A percentile compares a stretch with the other conserved stretches of the same genome.
phyloP scores from a whole-genome alignment of 139 green algal genomes.

The Tetradesmus obliquus region DNA sequence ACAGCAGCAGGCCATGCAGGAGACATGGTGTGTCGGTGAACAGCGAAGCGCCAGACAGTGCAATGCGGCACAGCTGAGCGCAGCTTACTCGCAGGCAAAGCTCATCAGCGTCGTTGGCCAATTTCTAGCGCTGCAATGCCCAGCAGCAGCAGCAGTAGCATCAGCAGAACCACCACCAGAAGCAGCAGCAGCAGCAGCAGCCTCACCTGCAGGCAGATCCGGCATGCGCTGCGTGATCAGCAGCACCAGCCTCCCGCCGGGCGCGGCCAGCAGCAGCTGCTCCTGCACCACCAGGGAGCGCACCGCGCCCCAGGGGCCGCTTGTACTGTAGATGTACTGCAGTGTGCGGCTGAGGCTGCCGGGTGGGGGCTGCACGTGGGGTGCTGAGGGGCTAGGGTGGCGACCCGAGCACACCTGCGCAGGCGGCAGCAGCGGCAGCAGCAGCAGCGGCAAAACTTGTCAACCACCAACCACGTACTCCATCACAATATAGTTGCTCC shows the following conservation, averaged over 20 bases:
- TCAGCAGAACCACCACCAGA: background rate
- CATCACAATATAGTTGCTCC: too few species aligned
- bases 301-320: background rate
- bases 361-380: background rate
- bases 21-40: too few species aligned
- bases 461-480: too few species aligned
- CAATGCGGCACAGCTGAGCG: too few species aligned
- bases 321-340: conserved; percentile 27
- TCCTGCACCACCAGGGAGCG: conserved; percentile 27
- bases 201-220: conserved; percentile 27
- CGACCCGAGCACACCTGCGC: background rate
- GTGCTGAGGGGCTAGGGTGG: background rate
- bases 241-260: background rate
- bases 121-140: too few species aligned
- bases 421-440: conserved; percentile 12
- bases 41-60: too few species aligned
- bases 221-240: conserved; percentile 20
- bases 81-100: too few species aligned
- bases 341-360: background rate
- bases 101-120: too few species aligned
- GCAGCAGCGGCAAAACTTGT: background rate
- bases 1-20: background rate
- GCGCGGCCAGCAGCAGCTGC: background rate
- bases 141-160: background rate
- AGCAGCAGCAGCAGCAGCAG: conserved; percentile 21